Evolutionary conservation across 208 protist genomes (phyloP).

Genomic region (Leishmania braziliensis): DNA sequence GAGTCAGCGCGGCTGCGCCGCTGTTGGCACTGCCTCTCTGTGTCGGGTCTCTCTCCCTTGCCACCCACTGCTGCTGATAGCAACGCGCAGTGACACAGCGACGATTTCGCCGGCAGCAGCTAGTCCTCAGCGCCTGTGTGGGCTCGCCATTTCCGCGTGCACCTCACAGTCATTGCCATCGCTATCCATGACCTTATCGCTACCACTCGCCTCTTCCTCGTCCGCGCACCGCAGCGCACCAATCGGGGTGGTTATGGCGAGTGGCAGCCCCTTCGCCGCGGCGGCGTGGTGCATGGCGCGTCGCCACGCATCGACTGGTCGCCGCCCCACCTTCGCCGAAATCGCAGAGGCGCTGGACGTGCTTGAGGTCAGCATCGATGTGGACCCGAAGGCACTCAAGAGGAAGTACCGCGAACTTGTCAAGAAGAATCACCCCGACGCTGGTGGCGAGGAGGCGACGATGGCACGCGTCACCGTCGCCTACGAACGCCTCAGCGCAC

Average conservation of each 20-base stretch:
- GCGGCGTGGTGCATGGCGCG: conserved; percentile 15
- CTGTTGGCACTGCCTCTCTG: neutral
- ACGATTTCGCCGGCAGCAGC: neutral
- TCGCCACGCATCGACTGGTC: conserved; percentile 27
- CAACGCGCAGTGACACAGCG: neutral
- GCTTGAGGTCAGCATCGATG: conserved; percentile 47
- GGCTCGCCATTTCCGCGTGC: neutral
- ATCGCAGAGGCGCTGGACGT: conserved; percentile 54
- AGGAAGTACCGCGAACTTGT: conserved; percentile 70
- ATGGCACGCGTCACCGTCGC: conserved; percentile 85
- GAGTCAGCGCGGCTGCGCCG: neutral
- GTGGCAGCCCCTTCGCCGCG: neutral
- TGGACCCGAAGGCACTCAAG: conserved; percentile 51
- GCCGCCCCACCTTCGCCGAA: conserved; percentile 60
- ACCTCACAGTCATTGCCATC: neutral
- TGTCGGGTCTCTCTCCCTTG: neutral
- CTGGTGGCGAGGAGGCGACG: conserved; percentile 63
- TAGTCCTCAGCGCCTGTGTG: neutral
- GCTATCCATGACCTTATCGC: conserved; percentile 2
- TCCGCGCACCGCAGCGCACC: neutral
- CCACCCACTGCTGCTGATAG: neutral
- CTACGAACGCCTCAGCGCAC: conserved; percentile 58
- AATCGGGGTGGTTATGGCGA: neutral
- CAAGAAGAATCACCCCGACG: conserved; percentile 80
- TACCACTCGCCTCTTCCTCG: conserved; percentile 3